Conservation (phyloP, 371 early-diverging fungal genomes). For the Rhizomucor miehei region DNA sequence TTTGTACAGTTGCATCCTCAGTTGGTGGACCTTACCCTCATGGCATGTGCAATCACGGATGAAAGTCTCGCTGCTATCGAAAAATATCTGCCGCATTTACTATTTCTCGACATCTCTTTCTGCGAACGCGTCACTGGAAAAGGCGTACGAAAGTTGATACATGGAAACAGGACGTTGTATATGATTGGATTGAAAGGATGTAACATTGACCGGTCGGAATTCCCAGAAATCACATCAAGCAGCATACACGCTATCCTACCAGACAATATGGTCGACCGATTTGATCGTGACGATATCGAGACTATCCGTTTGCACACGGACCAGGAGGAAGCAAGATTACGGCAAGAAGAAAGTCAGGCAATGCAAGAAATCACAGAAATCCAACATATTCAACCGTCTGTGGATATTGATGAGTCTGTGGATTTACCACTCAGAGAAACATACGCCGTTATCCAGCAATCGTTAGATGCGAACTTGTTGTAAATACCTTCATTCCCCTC, state of each 20-base stretch:
- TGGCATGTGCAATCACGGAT: constrained; percentile 43
- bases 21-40: constrained; percentile 24
- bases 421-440: neutral
- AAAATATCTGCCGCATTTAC: constrained; percentile 19
- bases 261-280: constrained; percentile 7
- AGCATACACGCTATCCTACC: neutral
- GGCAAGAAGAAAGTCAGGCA: neutral
- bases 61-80: constrained; percentile 23
- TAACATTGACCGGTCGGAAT: constrained; percentile 19
- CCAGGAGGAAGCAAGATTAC: neutral
- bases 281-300: constrained; percentile 8
- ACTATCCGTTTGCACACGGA: constrained; percentile 6
- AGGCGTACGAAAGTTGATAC: constrained; percentile 30
- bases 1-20: constrained; percentile 31
- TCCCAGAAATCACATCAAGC: constrained; percentile 23
- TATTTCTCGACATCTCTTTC: constrained; percentile 35
- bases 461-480: constrained; percentile 11
- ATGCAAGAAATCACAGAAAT: too few relatives aligned
- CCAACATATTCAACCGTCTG: neutral
- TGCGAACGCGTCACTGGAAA: constrained; percentile 20
- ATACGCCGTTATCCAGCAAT: constrained; percentile 8
- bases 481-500: constrained; percentile 1
- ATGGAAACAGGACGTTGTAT: constrained; percentile 14
- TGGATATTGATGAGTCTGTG: neutral
- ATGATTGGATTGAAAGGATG: constrained; percentile 41